phyloP scores from a whole-genome alignment of 352 stramenopile genomes.

The Pythium inflatum region DNA sequence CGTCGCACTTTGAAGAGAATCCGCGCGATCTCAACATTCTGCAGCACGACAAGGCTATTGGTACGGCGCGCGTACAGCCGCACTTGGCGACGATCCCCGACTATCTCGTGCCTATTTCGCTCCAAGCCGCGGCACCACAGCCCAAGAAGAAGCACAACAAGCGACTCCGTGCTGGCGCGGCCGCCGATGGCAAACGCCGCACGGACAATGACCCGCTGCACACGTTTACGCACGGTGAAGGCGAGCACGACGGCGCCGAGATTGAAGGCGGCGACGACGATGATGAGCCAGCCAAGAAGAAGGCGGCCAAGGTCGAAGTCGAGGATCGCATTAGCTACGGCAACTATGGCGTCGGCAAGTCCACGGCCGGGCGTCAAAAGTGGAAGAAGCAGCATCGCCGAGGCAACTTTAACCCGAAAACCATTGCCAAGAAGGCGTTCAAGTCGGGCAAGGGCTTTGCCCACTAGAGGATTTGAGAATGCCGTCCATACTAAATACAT shows the following conservation, averaged over 20 bases:
- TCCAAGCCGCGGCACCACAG: conserved; percentile 86
- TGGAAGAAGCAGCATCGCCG: conserved; percentile 92
- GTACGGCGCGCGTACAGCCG: conserved; percentile 93
- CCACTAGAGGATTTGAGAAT: conserved; percentile 51
- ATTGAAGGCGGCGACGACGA: conserved; percentile 39
- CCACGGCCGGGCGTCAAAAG: conserved; percentile 91
- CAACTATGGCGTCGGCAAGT: conserved; percentile 91
- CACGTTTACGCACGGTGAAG: conserved; percentile 86
- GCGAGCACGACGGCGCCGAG: conserved; percentile 44
- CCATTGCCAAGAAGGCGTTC: conserved; percentile 86
- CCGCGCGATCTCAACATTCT: conserved; percentile 94
- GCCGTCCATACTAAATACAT: conserved; percentile 55
- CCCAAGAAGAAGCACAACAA: conserved; percentile 82
- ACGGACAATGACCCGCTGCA: conserved; percentile 98
- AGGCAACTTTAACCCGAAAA: conserved; percentile 94
- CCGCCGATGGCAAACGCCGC: conserved; percentile 75
- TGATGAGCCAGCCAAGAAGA: conserved; percentile 46
- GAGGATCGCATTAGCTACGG: conserved; percentile 90
- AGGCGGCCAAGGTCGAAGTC: conserved; percentile 49
- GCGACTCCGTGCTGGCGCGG: conserved; percentile 44
- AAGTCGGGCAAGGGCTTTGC: conserved; percentile 68
- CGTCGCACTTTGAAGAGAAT: conserved; percentile 98
- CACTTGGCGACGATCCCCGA: conserved; percentile 96
- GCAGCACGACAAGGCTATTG: conserved; percentile 96
- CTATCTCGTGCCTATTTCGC: conserved; percentile 97